phyloP scores from a whole-genome alignment of 2,329 filamentous ascomycete genomes.

The Gyromitra esculenta region DNA sequence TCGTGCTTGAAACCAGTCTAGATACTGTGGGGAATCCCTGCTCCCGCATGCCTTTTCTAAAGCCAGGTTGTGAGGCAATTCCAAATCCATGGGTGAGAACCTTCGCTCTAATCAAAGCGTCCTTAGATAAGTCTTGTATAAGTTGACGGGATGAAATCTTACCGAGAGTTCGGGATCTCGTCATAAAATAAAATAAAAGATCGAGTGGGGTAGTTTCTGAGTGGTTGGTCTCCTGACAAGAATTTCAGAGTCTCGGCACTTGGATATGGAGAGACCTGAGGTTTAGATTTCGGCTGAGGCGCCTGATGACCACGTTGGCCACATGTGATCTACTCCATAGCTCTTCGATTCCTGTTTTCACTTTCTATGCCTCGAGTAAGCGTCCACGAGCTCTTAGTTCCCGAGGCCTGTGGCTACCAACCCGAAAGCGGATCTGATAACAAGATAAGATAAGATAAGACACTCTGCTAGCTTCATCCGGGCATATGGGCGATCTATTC shows the following conservation, averaged over 20 bases:
- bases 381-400: no score
- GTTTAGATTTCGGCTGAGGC: background rate
- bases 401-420: background rate
- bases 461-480: background rate
- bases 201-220: background rate
- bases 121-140: background rate
- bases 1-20: background rate
- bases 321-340: no score
- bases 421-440: slow-evolving; percentile 17
- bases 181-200: background rate
- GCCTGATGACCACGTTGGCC: no score
- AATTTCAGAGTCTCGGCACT: background rate
- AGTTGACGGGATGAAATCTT: background rate
- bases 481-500: slow-evolving; percentile 7
- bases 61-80: background rate
- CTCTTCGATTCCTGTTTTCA: background rate
- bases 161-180: background rate
- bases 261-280: background rate
- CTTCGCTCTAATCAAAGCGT: background rate
- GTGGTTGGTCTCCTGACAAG: background rate
- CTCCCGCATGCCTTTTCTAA: background rate
- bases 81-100: background rate
- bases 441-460: slow-evolving; percentile 14
- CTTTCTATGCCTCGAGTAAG: background rate
- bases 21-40: background rate